Evolutionary conservation across 139 green algal species (phyloP).

Genomic region (Tetradesmus lagerheimii): DNA sequence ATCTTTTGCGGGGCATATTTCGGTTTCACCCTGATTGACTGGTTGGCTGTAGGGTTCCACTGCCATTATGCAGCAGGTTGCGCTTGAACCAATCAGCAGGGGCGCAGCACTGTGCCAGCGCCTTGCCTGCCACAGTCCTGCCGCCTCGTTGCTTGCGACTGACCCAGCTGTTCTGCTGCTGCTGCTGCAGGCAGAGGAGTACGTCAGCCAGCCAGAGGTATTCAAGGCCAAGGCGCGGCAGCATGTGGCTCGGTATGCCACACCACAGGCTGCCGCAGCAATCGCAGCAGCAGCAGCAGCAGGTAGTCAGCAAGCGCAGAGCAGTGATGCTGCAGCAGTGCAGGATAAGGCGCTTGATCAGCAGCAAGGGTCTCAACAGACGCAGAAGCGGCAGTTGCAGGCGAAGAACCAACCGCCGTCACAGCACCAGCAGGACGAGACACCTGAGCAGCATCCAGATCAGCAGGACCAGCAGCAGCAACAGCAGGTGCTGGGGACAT

Average conservation of each 20-base stretch:
- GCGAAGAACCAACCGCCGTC: neutral
- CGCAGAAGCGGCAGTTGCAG: neutral
- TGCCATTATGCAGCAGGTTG: too few relatives aligned
- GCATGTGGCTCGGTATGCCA: slow-evolving; percentile 28
- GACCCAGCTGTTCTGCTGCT: too few relatives aligned
- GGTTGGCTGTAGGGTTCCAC: too few relatives aligned
- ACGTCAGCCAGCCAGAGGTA: slow-evolving; percentile 19
- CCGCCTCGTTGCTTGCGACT: too few relatives aligned
- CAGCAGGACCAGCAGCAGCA: slow-evolving; percentile 44
- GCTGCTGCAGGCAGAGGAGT: slow-evolving; percentile 46
- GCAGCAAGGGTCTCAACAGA: neutral
- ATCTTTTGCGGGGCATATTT: too few relatives aligned
- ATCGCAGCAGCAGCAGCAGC: slow-evolving; percentile 1
- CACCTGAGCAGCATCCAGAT: neutral
- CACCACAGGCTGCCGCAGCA: neutral
- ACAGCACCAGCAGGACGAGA: neutral
- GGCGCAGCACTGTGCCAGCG: too few relatives aligned
- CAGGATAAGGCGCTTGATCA: neutral
- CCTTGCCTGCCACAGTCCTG: too few relatives aligned
- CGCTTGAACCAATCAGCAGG: too few relatives aligned
- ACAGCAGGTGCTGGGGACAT: neutral
- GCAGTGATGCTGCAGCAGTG: neutral
- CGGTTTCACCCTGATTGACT: too few relatives aligned
- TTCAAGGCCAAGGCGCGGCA: slow-evolving; percentile 42
- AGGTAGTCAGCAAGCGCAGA: neutral